A percentile compares a stretch with the other conserved stretches of the same genome.
These are phyloP conservation scores for Typha latifolia DNA, from an alignment of 176 grass and related monocot species.

Conservation along the genomic window DNA sequence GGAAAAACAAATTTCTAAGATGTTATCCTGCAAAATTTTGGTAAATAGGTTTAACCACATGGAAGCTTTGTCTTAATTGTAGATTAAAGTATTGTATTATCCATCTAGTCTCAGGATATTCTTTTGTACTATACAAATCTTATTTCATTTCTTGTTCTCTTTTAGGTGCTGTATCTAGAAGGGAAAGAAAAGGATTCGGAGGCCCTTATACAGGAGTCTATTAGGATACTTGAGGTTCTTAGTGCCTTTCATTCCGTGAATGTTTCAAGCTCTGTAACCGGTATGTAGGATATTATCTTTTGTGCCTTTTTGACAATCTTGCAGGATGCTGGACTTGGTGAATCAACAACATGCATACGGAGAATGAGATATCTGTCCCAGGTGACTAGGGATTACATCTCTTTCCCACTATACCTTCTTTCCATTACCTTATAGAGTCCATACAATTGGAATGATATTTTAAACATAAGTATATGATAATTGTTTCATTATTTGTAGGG, in stretches of 20 bases:
- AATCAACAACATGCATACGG: constrained; percentile 50
- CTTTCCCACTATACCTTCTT: not conserved
- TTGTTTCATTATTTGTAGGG: not conserved
- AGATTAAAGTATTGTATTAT: not conserved
- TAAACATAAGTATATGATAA: too few species aligned
- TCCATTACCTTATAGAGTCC: not conserved
- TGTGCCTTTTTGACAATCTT: constrained; percentile 17
- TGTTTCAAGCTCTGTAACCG: constrained; percentile 3
- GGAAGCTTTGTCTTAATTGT: not conserved
- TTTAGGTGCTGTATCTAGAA: constrained; percentile 62
- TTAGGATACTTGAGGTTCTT: constrained; percentile 83
- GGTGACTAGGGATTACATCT: constrained; percentile 28
- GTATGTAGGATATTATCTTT: constrained; percentile 20
- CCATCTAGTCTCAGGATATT: not conserved
- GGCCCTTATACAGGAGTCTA: constrained; percentile 65
- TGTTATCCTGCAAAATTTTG: not conserved
- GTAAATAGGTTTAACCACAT: not conserved
- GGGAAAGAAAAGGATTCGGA: constrained; percentile 64
- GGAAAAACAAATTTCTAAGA: too few species aligned
- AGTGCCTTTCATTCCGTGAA: constrained; percentile 4
- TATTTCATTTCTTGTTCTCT: constrained; percentile 15
- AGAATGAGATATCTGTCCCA: constrained; percentile 53
- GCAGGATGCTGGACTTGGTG: constrained; percentile 78
- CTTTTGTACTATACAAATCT: not conserved
- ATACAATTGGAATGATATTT: too few species aligned